These are phyloP conservation scores for Solanum hybrid DNA, from an alignment of 305 asterid species.

Conservation along the genomic window DNA sequence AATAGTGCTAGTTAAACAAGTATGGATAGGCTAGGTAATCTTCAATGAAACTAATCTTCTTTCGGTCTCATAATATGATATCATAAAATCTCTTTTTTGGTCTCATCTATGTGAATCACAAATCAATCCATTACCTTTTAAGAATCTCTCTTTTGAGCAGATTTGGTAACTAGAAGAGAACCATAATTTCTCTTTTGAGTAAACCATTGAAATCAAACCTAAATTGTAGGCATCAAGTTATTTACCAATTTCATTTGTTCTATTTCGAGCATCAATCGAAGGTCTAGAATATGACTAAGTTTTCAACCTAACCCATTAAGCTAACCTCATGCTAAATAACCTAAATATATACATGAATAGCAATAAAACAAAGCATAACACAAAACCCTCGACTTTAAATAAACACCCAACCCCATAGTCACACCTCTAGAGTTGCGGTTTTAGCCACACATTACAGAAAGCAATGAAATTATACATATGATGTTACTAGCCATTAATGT, in stretches of 20 bases:
- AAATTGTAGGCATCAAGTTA: background rate
- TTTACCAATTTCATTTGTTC: background rate
- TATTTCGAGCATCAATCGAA: background rate
- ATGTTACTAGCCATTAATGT: too few relatives aligned
- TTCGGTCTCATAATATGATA: background rate
- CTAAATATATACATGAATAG: too few relatives aligned
- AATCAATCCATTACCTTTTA: background rate
- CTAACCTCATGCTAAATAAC: background rate
- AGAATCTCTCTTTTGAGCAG: background rate
- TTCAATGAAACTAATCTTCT: background rate
- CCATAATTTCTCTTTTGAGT: background rate
- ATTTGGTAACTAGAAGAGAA: background rate
- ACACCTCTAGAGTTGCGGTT: background rate
- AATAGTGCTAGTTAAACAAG: background rate
- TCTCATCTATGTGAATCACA: background rate
- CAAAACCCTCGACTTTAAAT: background rate
- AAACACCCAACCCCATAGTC: background rate
- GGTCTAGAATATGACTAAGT: background rate
- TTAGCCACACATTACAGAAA: background rate
- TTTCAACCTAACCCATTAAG: background rate
- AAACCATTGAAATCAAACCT: background rate
- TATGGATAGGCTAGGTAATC: background rate
- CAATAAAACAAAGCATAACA: background rate
- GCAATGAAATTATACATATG: background rate
- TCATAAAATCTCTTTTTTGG: background rate